phyloP scores from a whole-genome alignment of 257 asterid genomes.

The Buddleja alternifolia region DNA sequence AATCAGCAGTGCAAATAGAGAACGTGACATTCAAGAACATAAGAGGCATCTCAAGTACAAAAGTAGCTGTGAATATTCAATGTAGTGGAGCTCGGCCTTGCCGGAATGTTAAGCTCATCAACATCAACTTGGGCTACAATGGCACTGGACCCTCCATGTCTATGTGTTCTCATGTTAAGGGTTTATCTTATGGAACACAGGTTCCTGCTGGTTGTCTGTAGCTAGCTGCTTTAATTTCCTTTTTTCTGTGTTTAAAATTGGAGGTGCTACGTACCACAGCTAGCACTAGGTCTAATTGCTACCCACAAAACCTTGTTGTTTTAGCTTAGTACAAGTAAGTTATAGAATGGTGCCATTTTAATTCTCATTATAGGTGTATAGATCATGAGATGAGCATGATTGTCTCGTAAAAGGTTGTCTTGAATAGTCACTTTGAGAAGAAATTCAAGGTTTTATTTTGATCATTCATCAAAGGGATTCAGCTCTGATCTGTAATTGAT shows the following conservation, averaged over 20 bases:
- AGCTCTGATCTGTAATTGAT: too few species aligned
- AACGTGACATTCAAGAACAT: conserved; percentile 63
- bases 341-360: background rate
- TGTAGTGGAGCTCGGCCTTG: conserved; percentile 62
- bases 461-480: too few species aligned
- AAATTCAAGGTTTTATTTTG: too few species aligned
- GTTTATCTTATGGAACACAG: conserved; percentile 49
- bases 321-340: background rate
- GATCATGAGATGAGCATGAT: too few species aligned
- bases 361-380: too few species aligned
- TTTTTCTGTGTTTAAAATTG: background rate
- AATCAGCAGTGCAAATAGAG: conserved; percentile 54
- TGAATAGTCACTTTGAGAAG: too few species aligned
- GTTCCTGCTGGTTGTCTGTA: conserved; percentile 57
- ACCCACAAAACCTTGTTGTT: background rate
- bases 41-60: conserved; percentile 56
- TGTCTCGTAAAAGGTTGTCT: too few species aligned
- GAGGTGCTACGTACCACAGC: background rate
- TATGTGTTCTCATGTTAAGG: conserved; percentile 49
- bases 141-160: conserved; percentile 44
- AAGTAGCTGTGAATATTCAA: conserved; percentile 45
- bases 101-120: conserved; percentile 44
- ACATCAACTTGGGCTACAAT: conserved; percentile 50
- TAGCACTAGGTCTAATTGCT: background rate
- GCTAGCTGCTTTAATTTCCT: conserved; percentile 6